Evolutionary conservation across 2,329 filamentous ascomycete species (phyloP), one percentile per base, ranked within the genome.

Genomic region (Teratosphaeria epicoccoides): DNA sequence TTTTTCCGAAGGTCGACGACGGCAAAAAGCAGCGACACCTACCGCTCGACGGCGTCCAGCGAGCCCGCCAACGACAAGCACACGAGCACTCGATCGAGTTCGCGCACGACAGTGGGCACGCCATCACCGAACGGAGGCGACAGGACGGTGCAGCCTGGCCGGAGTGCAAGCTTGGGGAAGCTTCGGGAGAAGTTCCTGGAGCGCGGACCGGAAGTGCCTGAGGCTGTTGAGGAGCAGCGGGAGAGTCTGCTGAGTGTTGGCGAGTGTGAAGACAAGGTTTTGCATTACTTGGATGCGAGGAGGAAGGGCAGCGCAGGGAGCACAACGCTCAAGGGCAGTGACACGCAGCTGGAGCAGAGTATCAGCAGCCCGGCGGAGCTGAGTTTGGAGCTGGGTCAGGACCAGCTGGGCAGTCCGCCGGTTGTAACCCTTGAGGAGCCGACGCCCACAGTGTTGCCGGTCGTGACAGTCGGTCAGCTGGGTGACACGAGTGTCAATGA

Each of bases 391-490:
- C 29, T 46, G 40, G 17, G 40, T 14, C 14, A 44, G 40, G 40
- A 29, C 22, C 50, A 51, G 44, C 43, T 23, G 23, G n/a, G 24
- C 24, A 6, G 28, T 17, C 49, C 47, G 24, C 62, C 63, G n/a
- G 52, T 47, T 14, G 43, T 66, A 37, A 57, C 52, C 17, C 26
- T 66, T 9, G 52, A 66, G 55, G 55, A 58, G 40, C 59, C 63
- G 6, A 65, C 63, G n/a, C 62, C 63, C 9, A n/a, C n/a, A n/a
- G 50, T 58, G 28, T 24, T 46, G 2, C 28, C 46, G 23, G 46
- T 46, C 29, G 37, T 17, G 26, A 33, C 17, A 22, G 43, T 24
- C 28, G 10, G 17, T 20, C 26, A 22, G 48, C 4, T 12, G 4
- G 17, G 24, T 9, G 24, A 26, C 43, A 24, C 43, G n/a, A 4